phyloP scores from a whole-genome alignment of 306 rosid species.

The Pueraria montana region DNA sequence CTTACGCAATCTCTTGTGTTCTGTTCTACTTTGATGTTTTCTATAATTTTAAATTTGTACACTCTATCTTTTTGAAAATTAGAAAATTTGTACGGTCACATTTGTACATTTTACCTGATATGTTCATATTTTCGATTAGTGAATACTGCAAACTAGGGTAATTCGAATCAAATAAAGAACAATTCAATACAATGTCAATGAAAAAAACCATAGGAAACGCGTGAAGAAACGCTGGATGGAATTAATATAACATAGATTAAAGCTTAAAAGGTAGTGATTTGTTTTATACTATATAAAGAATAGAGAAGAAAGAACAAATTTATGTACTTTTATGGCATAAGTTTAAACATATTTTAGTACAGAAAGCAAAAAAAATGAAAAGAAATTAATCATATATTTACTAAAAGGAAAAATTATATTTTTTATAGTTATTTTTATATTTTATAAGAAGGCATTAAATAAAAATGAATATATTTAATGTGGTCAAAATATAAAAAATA shows the following conservation, averaged over 20 bases:
- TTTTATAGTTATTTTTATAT: not conserved
- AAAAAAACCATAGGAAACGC: not conserved
- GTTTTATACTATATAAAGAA: not conserved
- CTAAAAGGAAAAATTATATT: not conserved
- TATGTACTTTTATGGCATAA: not conserved
- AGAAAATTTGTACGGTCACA: not conserved
- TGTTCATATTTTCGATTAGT: not conserved
- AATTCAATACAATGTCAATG: not conserved
- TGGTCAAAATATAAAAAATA: not conserved
- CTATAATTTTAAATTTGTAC: not conserved
- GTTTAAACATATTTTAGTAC: not conserved
- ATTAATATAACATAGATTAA: not conserved
- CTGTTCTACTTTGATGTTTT: not conserved
- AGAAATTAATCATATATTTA: not conserved
- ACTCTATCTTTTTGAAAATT: not conserved
- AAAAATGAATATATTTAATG: not conserved
- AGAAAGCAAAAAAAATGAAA: not conserved
- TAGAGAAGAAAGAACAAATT: not conserved
- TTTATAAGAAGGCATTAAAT: not conserved
- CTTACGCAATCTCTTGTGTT: conserved; percentile 1
- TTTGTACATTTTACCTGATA: not conserved
- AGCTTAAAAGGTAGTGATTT: not conserved
- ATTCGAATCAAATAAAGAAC: not conserved
- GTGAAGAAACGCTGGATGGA: not conserved
- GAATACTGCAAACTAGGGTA: not conserved